phyloP scores from a whole-genome alignment of 345 rosid species.

The Physaria fendleri region DNA sequence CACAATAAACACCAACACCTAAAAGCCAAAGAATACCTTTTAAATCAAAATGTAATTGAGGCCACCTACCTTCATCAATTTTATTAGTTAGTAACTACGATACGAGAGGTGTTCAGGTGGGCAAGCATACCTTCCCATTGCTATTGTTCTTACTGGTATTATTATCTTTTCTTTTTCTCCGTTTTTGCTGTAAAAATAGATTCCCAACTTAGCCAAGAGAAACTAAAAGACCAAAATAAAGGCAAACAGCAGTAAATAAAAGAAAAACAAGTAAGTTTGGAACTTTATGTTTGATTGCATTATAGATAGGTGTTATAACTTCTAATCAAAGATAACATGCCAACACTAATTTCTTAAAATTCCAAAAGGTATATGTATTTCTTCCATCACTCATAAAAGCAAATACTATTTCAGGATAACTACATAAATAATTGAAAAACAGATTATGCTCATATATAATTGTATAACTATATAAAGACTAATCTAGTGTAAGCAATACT shows the following conservation, averaged over 20 bases:
- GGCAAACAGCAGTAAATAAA: constrained; percentile 6
- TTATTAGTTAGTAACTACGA: too few species aligned
- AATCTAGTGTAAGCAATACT: constrained; percentile 26
- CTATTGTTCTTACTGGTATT: constrained; percentile 45
- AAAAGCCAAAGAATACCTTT: background rate
- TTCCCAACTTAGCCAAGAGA: constrained; percentile 14
- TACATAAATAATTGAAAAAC: constrained; percentile 6
- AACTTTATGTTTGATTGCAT: constrained; percentile 5
- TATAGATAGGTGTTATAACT: constrained; percentile 6
- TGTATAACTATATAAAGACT: constrained; percentile 23
- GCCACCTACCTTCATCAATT: background rate
- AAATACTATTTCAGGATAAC: constrained; percentile 16
- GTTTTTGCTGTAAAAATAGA: constrained; percentile 56
- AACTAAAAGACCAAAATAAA: background rate
- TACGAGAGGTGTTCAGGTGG: constrained; percentile 4
- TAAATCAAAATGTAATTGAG: background rate
- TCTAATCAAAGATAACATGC: constrained; percentile 2
- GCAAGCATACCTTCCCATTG: constrained; percentile 56
- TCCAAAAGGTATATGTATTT: too few species aligned
- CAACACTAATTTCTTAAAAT: background rate
- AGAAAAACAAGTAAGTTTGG: background rate
- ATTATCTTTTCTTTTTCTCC: constrained; percentile 74
- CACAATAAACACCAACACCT: background rate
- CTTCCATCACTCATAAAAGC: constrained; percentile 18
- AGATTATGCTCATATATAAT: constrained; percentile 24